Evolutionary conservation across 495 filamentous ascomycete species (phyloP).

Genomic region (Neurospora sublineolata): DNA sequence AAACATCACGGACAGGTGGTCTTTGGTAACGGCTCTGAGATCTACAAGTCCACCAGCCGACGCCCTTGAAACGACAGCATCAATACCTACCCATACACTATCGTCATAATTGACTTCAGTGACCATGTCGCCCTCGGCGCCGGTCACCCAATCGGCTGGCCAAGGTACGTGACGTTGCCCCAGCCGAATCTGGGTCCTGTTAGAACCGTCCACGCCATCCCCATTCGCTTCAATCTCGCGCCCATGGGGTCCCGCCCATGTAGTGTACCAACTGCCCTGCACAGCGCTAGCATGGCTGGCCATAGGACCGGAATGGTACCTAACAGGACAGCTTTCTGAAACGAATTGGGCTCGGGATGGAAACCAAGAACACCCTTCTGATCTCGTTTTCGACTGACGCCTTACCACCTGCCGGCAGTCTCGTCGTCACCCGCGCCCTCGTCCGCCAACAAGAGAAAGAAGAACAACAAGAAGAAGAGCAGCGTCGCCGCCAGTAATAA

Average conservation of each 20-base stretch:
- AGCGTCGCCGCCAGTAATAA: slow-evolving; percentile 26
- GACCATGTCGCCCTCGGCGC: slow-evolving; percentile 20
- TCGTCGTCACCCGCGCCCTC: slow-evolving; percentile 3
- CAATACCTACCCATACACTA: background rate
- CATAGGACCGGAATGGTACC: background rate
- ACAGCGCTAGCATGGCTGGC: background rate
- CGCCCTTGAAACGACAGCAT: background rate
- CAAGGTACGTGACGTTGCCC: slow-evolving; percentile 11
- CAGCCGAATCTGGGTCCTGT: background rate
- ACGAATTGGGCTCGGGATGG: background rate
- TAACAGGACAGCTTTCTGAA: background rate
- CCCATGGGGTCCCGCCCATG: background rate
- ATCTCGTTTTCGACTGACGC: background rate
- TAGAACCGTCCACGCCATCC: background rate
- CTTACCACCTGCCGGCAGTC: background rate
- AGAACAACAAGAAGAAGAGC: slow-evolving; percentile 51
- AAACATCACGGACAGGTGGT: background rate
- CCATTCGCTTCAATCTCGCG: background rate
- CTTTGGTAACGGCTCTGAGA: background rate
- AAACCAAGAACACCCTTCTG: background rate
- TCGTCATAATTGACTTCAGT: background rate
- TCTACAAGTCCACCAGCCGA: background rate
- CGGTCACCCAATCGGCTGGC: slow-evolving; percentile 15
- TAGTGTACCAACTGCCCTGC: background rate
- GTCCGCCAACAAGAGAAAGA: slow-evolving; percentile 50